These are phyloP conservation scores for Linderina pennispora DNA, from an alignment of 192 early-diverging fungal species.

Conservation along the genomic window DNA sequence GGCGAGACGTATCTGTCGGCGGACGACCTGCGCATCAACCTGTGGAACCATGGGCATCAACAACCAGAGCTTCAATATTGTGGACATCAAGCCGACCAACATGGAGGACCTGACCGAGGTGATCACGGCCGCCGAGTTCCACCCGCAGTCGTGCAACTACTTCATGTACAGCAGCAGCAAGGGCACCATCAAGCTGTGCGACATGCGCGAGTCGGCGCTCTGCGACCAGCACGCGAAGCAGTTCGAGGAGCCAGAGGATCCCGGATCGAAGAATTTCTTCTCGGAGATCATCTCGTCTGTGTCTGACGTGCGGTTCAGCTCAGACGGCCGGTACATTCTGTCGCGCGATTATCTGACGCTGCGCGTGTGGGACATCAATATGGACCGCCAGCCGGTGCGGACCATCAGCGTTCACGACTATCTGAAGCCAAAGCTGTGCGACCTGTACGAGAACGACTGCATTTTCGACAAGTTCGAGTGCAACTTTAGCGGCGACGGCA, in stretches of 20 bases:
- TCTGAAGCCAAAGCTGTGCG: conserved; percentile 91
- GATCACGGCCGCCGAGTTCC: conserved; percentile 98
- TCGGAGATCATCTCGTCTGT: conserved; percentile 99
- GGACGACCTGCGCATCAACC: conserved; percentile 96
- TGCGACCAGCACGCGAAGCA: conserved; percentile 93
- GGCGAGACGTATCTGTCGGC: conserved; percentile 96
- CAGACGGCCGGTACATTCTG: conserved; percentile 94
- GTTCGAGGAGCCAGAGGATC: conserved; percentile 95
- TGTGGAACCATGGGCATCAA: conserved; percentile 98
- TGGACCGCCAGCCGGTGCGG: conserved; percentile 89
- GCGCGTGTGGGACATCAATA: conserved; percentile 99
- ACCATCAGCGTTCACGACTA: conserved; percentile 97
- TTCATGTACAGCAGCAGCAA: conserved; percentile 99
- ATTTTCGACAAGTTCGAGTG: conserved; percentile 99
- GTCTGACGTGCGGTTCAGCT: conserved; percentile 93
- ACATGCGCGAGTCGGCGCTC: conserved; percentile 92
- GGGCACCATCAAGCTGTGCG: conserved; percentile 94
- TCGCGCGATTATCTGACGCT: conserved; percentile 96
- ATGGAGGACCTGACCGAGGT: conserved; percentile 99
- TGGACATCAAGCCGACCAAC: conserved; percentile 99
- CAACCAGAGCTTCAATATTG: conserved; percentile 99
- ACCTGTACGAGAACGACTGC: conserved; percentile 99
- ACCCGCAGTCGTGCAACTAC: conserved; percentile 90
- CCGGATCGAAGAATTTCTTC: conserved; percentile 95
- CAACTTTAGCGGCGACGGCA: conserved; percentile 91